These are phyloP conservation scores for Huntiella omanensis DNA, from an alignment of 2,329 filamentous ascomycete genomes.

Conservation along the genomic window DNA sequence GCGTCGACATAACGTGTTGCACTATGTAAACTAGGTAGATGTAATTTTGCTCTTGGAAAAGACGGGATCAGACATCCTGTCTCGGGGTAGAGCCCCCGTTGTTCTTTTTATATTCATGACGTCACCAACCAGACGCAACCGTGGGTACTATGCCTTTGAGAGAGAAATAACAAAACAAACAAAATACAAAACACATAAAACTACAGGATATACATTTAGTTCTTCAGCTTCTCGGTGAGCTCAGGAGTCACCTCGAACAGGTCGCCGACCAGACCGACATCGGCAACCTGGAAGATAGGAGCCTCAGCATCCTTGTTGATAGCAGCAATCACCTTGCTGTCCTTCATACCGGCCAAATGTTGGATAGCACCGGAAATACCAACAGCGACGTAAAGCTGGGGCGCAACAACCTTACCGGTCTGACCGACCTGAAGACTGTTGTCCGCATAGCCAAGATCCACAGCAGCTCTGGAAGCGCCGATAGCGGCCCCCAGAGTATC, in stretches of 20 bases:
- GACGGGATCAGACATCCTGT: too few species aligned
- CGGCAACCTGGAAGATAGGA: slow-evolving; percentile 94
- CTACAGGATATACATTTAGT: slow-evolving; percentile 15
- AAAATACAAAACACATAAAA: slow-evolving; percentile 1
- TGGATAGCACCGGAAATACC: slow-evolving; percentile 96
- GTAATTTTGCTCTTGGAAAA: too few species aligned
- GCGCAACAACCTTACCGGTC: slow-evolving; percentile 96
- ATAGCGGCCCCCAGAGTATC: slow-evolving; percentile 90
- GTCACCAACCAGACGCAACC: slow-evolving; percentile 1
- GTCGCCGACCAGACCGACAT: slow-evolving; percentile 89
- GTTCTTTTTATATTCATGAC: slow-evolving; percentile 8
- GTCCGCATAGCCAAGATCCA: slow-evolving; percentile 93
- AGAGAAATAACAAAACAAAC: slow-evolving; percentile 5
- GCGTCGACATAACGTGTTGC: slow-evolving; percentile 15
- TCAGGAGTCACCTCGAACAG: slow-evolving; percentile 91
- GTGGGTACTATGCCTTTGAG: slow-evolving; percentile 13
- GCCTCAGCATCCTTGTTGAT: slow-evolving; percentile 98
- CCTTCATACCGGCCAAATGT: slow-evolving; percentile 98
- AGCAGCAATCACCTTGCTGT: slow-evolving; percentile 96
- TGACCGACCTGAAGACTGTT: slow-evolving; percentile 97
- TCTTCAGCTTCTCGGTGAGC: slow-evolving; percentile 83
- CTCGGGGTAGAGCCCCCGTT: too few species aligned
- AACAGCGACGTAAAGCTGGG: slow-evolving; percentile 83
- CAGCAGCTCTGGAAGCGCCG: slow-evolving; percentile 81
- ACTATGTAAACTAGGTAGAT: background rate